Conservation (phyloP, 78 protist species). For the Dictyostelium purpureum region DNA sequence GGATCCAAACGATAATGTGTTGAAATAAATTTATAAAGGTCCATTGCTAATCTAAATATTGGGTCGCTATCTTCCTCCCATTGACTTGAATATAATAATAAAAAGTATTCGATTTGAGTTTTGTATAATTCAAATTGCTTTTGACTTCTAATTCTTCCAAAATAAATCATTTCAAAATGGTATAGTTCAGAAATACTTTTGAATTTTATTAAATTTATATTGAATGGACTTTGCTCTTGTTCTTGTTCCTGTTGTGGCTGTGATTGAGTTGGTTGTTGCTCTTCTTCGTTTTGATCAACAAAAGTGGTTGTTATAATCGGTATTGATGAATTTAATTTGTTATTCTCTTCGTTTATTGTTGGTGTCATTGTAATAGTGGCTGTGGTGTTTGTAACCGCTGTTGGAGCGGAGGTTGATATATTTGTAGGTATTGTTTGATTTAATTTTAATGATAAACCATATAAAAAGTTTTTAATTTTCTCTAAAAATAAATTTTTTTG, state of each 20-base stretch:
- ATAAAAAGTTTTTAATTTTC: slow-evolving; percentile 30
- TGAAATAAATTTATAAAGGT: slow-evolving; percentile 24
- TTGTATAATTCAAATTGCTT: slow-evolving; percentile 27
- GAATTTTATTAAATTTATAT: not conserved
- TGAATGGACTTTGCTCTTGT: not conserved
- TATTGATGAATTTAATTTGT: not conserved
- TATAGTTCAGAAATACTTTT: slow-evolving; percentile 17
- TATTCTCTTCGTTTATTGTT: not conserved
- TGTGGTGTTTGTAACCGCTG: not conserved
- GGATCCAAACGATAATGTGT: slow-evolving; percentile 48
- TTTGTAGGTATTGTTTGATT: not conserved
- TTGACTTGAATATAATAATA: not conserved
- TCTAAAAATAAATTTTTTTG: slow-evolving; percentile 40
- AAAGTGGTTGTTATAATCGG: not conserved
- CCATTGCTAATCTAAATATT: slow-evolving; percentile 29
- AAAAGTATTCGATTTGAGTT: slow-evolving; percentile 7
- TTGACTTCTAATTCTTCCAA: slow-evolving; percentile 11
- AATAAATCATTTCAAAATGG: slow-evolving; percentile 31
- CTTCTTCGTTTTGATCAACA: not conserved
- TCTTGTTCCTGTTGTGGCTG: not conserved
- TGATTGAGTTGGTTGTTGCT: not conserved
- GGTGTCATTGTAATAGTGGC: not conserved
- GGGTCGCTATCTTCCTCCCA: slow-evolving; percentile 60
- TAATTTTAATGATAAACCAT: not conserved
- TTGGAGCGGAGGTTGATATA: not conserved